Evolutionary conservation across 148 eudicot species (phyloP), one percentile per base, ranked within the genome.

Genomic region (Cornus controversa): DNA sequence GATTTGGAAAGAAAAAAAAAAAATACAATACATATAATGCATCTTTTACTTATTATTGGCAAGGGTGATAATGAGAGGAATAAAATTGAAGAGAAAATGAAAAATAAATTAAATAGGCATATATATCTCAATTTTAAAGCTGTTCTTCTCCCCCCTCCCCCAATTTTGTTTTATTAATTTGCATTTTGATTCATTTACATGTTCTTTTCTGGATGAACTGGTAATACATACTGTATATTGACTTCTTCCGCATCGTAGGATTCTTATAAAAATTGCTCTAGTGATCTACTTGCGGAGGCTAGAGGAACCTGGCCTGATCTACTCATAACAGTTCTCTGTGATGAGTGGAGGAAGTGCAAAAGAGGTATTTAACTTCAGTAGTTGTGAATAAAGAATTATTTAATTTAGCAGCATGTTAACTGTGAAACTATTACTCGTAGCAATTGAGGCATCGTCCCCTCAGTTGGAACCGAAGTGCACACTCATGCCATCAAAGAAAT

Each of bases 311-410:
- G 99, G 99, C 78, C 87, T 79, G 99, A 93, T 89, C 70, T 84
- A 69, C 91, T 96, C 71, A 75, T 91, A 69, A 83, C 85, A 57
- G 86, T 93, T 75, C 80, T 96, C 54, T 85, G 90, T 81, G 92
- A 93, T 79, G 97, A 96, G 85, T 96, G 99, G 99, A 90, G 89
- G 74, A 96, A 88, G 78, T 96, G 98, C 88, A 96, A 96, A 88
- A 89, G 89, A 91, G 98, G 99, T 96, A 85, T 73, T 72, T 62
- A 24, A 36, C 76, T 70, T 36, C 25, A 36, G 28, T 66, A 70
- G 42, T 66, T 42, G 37, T 54, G 29, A 50, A 37, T n/a, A 5
- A 69, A 36, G 26, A 45, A 60, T 64, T 22, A 63, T 60, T 36
- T 23, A 9, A 47, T 67, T 69, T 68, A 57, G 1, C 1, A 47